These are phyloP conservation scores for Ganoderma multipileum DNA, from an alignment of 1,284 basidiomycete genomes.

Conservation along the genomic window DNA sequence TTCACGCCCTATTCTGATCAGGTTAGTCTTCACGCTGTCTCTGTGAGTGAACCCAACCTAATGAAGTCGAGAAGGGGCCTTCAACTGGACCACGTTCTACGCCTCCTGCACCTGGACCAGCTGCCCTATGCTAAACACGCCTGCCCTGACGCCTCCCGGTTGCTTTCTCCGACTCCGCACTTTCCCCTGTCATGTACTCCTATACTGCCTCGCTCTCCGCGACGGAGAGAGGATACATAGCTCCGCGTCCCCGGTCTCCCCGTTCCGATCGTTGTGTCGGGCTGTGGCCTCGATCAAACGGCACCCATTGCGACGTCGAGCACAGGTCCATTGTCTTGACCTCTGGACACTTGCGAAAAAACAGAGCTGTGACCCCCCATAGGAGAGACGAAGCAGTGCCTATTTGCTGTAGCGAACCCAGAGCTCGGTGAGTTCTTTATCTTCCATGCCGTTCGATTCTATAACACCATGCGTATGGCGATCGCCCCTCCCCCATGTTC, in stretches of 20 bases:
- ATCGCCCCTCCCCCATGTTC: neutral
- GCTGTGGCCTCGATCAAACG: neutral
- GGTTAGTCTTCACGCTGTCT: neutral
- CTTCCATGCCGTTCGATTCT: neutral
- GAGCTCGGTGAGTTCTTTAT: neutral
- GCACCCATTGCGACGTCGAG: neutral
- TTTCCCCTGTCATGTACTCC: neutral
- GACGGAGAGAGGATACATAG: neutral
- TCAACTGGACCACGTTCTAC: no score
- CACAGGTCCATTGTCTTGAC: neutral
- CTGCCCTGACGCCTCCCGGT: conserved; percentile 11
- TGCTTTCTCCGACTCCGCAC: neutral
- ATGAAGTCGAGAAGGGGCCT: neutral
- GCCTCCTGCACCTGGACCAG: conserved; percentile 6
- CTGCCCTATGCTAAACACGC: conserved; percentile 23
- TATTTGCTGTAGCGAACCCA: neutral
- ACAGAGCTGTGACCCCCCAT: neutral
- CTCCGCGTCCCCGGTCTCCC: neutral
- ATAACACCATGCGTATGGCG: neutral
- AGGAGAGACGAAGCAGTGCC: neutral
- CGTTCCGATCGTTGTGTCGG: neutral
- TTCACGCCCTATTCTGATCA: neutral
- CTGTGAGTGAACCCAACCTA: neutral
- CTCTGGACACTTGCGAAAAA: neutral
- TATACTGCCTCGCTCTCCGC: neutral